Conservation (phyloP, 2,329 filamentous ascomycete genomes). For the Apiospora hydei region DNA sequence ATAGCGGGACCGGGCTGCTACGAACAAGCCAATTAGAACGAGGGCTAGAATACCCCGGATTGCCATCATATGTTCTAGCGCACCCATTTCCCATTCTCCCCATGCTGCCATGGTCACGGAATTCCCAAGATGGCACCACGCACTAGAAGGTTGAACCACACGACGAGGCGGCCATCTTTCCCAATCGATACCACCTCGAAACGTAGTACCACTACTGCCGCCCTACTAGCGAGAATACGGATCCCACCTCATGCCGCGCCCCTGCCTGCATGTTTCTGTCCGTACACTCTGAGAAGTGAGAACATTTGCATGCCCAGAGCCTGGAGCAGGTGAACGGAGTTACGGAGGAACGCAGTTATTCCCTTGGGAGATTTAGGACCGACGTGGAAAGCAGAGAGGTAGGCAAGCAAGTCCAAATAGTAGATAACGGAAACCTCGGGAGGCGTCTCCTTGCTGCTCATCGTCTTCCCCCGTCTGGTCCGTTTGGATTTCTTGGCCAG, state of each 20-base stretch:
- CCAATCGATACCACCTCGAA: constrained; percentile 2
- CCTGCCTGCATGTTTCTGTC: not conserved
- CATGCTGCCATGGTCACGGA: not conserved
- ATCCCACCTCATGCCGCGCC: not conserved
- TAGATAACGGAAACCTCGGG: not conserved
- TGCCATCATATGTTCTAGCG: not conserved
- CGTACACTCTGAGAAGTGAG: not conserved
- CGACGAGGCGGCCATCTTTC: not conserved
- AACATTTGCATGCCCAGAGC: not conserved
- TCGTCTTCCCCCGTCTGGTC: not conserved
- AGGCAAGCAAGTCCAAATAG: not conserved
- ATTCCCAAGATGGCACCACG: not conserved
- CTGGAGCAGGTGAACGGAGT: not conserved
- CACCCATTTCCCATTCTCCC: not conserved
- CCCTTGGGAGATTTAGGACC: not conserved
- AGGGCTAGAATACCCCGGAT: not conserved
- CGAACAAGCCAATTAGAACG: not conserved
- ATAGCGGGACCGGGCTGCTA: not conserved
- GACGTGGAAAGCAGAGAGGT: not conserved
- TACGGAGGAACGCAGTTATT: not conserved
- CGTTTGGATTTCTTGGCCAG: not conserved
- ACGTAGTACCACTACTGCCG: constrained; percentile 2
- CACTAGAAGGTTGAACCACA: not conserved
- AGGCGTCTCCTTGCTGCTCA: not conserved
- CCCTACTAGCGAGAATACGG: not conserved